A percentile compares a stretch with the other conserved stretches of the same genome.
phyloP scores from a whole-genome alignment of 2,329 filamentous ascomycete genomes.

The Lanzia echinophila region DNA sequence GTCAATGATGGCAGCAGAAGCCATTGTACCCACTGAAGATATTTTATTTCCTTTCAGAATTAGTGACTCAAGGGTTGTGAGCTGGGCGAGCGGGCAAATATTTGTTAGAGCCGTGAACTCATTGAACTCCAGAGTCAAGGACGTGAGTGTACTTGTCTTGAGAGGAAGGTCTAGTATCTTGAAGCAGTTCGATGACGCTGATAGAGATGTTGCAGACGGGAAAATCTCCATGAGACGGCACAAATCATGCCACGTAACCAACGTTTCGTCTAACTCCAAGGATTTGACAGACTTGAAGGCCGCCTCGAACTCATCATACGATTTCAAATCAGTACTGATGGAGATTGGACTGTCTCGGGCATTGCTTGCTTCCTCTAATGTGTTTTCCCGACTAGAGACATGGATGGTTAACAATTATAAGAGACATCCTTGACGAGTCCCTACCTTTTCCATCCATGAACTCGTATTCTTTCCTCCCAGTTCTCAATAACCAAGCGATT shows the following conservation, averaged over 20 bases:
- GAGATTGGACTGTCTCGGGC: too few relatives aligned
- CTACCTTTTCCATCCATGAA: too few relatives aligned
- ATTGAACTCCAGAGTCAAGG: slow-evolving; percentile 68
- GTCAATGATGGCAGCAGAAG: background rate
- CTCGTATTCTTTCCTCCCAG: too few relatives aligned
- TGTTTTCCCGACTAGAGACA: too few relatives aligned
- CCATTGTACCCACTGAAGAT: slow-evolving; percentile 43
- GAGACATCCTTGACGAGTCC: too few relatives aligned
- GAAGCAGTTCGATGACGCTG: slow-evolving; percentile 53
- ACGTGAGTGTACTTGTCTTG: slow-evolving; percentile 39
- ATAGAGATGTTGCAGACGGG: slow-evolving; percentile 42
- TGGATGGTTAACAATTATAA: too few relatives aligned
- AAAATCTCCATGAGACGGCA: slow-evolving; percentile 49
- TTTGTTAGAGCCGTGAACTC: slow-evolving; percentile 54
- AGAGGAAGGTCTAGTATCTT: slow-evolving; percentile 39
- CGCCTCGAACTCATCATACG: slow-evolving; percentile 26
- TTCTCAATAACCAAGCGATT: slow-evolving; percentile 56
- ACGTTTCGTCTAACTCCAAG: slow-evolving; percentile 59
- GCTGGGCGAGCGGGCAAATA: slow-evolving; percentile 44
- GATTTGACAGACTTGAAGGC: slow-evolving; percentile 49
- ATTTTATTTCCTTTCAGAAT: slow-evolving; percentile 78
- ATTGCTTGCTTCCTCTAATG: too few relatives aligned
- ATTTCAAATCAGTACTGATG: too few relatives aligned
- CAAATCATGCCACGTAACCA: slow-evolving; percentile 61
- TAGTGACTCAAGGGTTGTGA: slow-evolving; percentile 49